Conservation (phyloP, 257 asterid genomes). For the Solanum stenotomum region DNA sequence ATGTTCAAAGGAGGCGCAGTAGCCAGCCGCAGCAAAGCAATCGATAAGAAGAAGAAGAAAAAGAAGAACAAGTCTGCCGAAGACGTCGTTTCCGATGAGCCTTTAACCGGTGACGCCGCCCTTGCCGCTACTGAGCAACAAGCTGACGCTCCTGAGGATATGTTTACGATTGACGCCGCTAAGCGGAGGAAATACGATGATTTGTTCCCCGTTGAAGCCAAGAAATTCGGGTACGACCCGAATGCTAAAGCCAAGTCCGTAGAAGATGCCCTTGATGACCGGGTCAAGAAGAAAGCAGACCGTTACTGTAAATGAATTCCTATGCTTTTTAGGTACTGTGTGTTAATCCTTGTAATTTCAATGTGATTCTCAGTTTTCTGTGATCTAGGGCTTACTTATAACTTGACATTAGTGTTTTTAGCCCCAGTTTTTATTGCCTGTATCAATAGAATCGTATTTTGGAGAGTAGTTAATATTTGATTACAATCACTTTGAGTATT, state of each 20-base stretch:
- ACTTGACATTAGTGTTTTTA: background rate
- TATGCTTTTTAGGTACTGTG: background rate
- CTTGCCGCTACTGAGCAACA: slow-evolving; percentile 20
- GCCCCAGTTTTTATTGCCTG: background rate
- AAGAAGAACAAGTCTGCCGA: slow-evolving; percentile 33
- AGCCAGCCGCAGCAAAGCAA: slow-evolving; percentile 66
- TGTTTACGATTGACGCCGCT: slow-evolving; percentile 88
- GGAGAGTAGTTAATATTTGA: background rate
- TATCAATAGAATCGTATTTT: background rate
- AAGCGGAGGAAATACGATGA: slow-evolving; percentile 97
- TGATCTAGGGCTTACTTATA: background rate
- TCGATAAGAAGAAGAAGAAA: slow-evolving; percentile 70
- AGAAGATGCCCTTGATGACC: slow-evolving; percentile 90
- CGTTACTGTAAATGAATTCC: slow-evolving; percentile 74
- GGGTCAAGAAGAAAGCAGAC: slow-evolving; percentile 94
- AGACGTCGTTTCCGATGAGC: slow-evolving; percentile 12
- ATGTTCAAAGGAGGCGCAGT: slow-evolving; percentile 90
- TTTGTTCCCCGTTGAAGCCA: slow-evolving; percentile 75
- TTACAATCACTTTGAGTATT: background rate
- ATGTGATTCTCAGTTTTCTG: background rate
- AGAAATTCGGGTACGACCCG: slow-evolving; percentile 80
- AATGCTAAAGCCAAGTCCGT: slow-evolving; percentile 53
- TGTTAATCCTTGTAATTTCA: background rate
- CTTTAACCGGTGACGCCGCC: slow-evolving; percentile 31
- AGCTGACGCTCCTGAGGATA: slow-evolving; percentile 27